phyloP scores from a whole-genome alignment of 2,329 filamentous ascomycete genomes.

The Trichophaea hybrida region DNA sequence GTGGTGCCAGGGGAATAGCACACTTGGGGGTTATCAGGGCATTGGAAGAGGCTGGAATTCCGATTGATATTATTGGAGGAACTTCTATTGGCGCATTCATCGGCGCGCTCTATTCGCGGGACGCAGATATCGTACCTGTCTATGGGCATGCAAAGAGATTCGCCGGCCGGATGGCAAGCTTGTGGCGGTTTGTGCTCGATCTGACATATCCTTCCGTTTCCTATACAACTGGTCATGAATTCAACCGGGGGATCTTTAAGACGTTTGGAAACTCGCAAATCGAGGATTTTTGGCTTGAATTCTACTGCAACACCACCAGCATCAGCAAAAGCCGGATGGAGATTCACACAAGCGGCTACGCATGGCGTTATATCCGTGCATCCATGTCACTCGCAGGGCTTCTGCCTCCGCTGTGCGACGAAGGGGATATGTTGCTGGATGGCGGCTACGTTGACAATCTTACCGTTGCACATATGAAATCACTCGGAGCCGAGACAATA shows the following conservation, averaged over 20 bases:
- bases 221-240: conserved; percentile 96
- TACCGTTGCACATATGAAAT: conserved; percentile 94
- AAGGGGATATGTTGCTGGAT: conserved; percentile 91
- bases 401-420: conserved; percentile 85
- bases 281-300: conserved; percentile 97
- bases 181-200: conserved; percentile 96
- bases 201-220: conserved; percentile 87
- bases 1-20: conserved; percentile 78
- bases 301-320: conserved; percentile 98
- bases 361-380: conserved; percentile 90
- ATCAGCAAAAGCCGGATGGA: conserved; percentile 87
- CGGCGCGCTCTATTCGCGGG: conserved; percentile 84
- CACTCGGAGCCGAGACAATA: conserved; percentile 78
- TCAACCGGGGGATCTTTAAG: conserved; percentile 98
- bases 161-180: conserved; percentile 92
- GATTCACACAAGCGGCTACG: conserved; percentile 90
- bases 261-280: conserved; percentile 94
- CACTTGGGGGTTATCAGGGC: conserved; percentile 91
- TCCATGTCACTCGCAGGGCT: conserved; percentile 94
- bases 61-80: conserved; percentile 86
- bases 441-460: conserved; percentile 96
- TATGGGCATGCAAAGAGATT: conserved; percentile 96
- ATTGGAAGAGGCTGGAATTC: conserved; percentile 89
- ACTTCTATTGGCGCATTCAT: conserved; percentile 96
- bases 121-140: conserved; percentile 93